Evolutionary conservation across 1,284 basidiomycete genomes (phyloP), one percentile per base, ranked within the genome.

Genomic region (Sutorius eximius): DNA sequence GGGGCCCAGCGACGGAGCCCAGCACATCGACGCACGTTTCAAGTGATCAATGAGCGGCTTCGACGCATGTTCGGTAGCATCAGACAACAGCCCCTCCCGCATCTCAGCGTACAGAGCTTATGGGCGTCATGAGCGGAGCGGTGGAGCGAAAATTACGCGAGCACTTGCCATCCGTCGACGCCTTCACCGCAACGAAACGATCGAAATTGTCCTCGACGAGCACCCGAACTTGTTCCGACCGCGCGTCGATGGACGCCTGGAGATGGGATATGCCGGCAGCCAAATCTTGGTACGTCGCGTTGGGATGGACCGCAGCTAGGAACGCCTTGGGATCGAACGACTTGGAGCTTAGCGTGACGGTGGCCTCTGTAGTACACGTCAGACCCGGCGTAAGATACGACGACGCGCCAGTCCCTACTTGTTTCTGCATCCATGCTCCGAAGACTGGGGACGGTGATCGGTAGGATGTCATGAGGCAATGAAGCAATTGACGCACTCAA

Each of bases 121-220:
- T 30, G 34, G 30, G 37, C 48, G 52, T 24, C 40, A 37, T 57
- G 52, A 59, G 57, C 44, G 51, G 5, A 38, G 56, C 46, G 4
- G 27, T 34, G 22, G 12, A 37, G 30, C 9, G 20, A 12, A 33
- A 12, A 40, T 51, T 12, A 52, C 20, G 38, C 40, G 24, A 8
- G 67, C 81, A 60, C 3, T 45, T 68, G 93, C 95, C 92, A 74
- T 98, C 96, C 11, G 92, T 96, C 12, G 92, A 93, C 15, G 93
- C 93, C 68, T 99, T 99, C 58, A 99, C 96, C 5, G 93, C 91
- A 12, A 99, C 96, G 67, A 99, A 99, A 24, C 94, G 82, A 75
- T 99, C 95, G 75, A 99, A 98, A 73, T 98, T 98, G 66, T 98
- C 93, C 72, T 98, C 94, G 22, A 99, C 97, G 41, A 99, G 80